phyloP scores from a whole-genome alignment of 2,329 filamentous ascomycete species.

The Scleromitrula shiraiana region DNA sequence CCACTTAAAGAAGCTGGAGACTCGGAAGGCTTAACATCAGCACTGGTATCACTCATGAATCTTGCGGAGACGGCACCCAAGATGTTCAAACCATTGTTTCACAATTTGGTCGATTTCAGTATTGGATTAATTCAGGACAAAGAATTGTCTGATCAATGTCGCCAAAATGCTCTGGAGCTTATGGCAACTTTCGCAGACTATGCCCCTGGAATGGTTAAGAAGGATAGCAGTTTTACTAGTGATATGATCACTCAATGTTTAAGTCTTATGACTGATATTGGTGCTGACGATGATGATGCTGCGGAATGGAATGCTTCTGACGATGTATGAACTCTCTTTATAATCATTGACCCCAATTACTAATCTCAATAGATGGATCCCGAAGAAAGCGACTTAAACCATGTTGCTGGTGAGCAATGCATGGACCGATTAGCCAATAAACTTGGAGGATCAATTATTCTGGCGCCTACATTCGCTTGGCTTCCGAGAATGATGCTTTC shows the following conservation, averaged over 20 bases:
- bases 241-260: constrained; percentile 99
- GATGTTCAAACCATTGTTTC: constrained; percentile 96
- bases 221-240: constrained; percentile 81
- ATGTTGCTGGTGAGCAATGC: constrained; percentile 94
- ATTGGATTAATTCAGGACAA: constrained; percentile 94
- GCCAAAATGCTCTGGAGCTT: constrained; percentile 91
- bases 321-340: constrained; percentile 48
- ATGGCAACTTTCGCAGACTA: constrained; percentile 98
- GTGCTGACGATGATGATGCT: constrained; percentile 88
- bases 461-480: constrained; percentile 94
- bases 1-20: constrained; percentile 89
- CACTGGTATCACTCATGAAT: constrained; percentile 85
- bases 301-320: constrained; percentile 88
- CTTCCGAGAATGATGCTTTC: constrained; percentile 97
- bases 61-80: constrained; percentile 89
- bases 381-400: constrained; percentile 94
- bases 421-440: constrained; percentile 98
- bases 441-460: constrained; percentile 84
- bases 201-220: constrained; percentile 87
- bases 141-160: constrained; percentile 79
- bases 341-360: constrained; percentile 7
- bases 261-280: constrained; percentile 96
- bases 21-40: constrained; percentile 84
- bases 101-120: constrained; percentile 84
- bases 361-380: constrained; percentile 62